A percentile compares a stretch with the other conserved stretches of the same genome.
Conservation (phyloP, 2,329 filamentous ascomycete genomes). For the Aspergillus glaucus region DNA sequence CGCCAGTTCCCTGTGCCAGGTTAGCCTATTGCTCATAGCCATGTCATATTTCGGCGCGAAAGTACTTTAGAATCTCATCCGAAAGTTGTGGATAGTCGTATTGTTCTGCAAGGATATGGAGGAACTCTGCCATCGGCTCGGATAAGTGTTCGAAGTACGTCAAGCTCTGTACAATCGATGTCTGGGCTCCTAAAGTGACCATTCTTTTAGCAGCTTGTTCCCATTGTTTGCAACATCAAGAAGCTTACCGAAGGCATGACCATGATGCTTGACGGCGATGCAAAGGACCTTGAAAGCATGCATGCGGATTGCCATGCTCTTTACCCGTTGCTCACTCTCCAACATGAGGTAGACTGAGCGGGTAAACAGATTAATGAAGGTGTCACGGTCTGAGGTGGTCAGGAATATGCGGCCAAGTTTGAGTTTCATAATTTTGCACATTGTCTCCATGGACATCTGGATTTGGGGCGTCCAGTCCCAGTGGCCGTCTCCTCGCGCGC, state of each 20-base stretch:
- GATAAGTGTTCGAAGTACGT: conserved; percentile 99
- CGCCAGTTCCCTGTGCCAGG: conserved; percentile 64
- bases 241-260: conserved; percentile 79
- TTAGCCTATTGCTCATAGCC: conserved; percentile 12
- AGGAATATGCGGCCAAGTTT: conserved; percentile 90
- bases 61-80: conserved; percentile 72
- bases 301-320: conserved; percentile 84
- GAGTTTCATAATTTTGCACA: conserved; percentile 92
- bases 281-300: conserved; percentile 96
- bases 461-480: conserved; percentile 91
- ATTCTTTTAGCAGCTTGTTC: not conserved
- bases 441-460: conserved; percentile 80
- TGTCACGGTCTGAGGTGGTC: conserved; percentile 93
- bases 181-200: conserved; percentile 67
- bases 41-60: not conserved
- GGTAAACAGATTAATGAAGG: conserved; percentile 86
- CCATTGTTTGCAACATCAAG: not conserved
- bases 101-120: conserved; percentile 92
- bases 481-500: conserved; percentile 58
- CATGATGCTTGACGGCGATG: conserved; percentile 94
- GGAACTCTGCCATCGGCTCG: conserved; percentile 96
- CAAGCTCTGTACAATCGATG: conserved; percentile 93
- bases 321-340: conserved; percentile 88
- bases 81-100: conserved; percentile 95
- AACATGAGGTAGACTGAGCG: conserved; percentile 88